Base-by-base conservation (phyloP, 192 early-diverging fungal genomes). In the Backusella macrospora region DNA sequence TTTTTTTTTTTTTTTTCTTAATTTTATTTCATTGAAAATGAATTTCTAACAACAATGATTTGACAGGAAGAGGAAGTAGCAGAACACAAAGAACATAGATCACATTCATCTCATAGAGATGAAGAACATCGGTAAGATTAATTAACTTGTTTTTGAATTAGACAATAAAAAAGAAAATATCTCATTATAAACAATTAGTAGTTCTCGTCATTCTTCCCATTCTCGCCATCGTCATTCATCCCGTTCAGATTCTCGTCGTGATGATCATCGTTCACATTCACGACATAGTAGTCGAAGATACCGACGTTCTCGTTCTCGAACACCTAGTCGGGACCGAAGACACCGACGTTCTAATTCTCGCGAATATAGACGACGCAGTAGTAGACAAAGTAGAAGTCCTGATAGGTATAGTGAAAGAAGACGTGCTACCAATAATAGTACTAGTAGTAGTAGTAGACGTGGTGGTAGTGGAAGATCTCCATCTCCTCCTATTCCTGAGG, bases 401-500 rank as follows among this genome's bases (percentile, higher is more conserved):
- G 62, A 64, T 21, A 29, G 62, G 62, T 64, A 29, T 38, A 68
- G 66, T 45, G n/a, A n/a, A n/a, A 46, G 66, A 44, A 43, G 43
- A 21, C 23, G 18, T 52, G 16, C 13, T 55, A 18, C 49, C 45
- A 15, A 42, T n/a, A n/a, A n/a, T n/a, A n/a, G n/a, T n/a, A n/a
- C n/a, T n/a, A n/a, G n/a, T 44, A 10, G 34, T 21, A 65, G 45
- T 76, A 73, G 73, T 67, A 70, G 80, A 49, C 75, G 82, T 34
- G 79, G n/a, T n/a, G n/a, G n/a, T n/a, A n/a, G 86, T 18, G 72
- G 82, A 52, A 71, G 88, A 73, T 92, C 91, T 42, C 85, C 88
- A 18, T 91, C 91, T 45, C 89, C 92, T 7, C 84, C 82, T n/a
- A 78, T 94, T 66, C 85, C 87, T 67, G 90, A 91, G 72, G 84